phyloP scores from a whole-genome alignment of 257 asterid species.

The Agastache rugosa region DNA sequence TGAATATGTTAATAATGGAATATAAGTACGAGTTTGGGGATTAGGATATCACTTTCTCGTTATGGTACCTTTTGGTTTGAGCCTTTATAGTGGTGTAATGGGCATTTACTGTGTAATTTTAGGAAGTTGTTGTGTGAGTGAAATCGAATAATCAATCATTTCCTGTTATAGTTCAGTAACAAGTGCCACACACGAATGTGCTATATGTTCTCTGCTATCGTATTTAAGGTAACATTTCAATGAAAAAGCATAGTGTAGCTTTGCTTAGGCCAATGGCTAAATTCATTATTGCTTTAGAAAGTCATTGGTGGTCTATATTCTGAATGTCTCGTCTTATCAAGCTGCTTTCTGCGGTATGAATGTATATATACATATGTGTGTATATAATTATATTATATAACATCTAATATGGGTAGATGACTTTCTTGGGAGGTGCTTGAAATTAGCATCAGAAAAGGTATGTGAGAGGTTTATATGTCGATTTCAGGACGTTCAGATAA shows the following conservation, averaged over 20 bases:
- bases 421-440: background rate
- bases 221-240: background rate
- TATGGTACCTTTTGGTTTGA: background rate
- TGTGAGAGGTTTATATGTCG: background rate
- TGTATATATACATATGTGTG: background rate
- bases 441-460: constrained; percentile 14
- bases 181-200: background rate
- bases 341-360: constrained; percentile 6
- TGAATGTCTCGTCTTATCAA: background rate
- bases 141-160: background rate
- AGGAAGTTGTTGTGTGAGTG: background rate
- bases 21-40: constrained; percentile 22
- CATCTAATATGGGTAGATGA: constrained; percentile 10
- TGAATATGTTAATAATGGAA: constrained; percentile 26
- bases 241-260: constrained; percentile 1
- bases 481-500: constrained; percentile 8
- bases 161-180: background rate
- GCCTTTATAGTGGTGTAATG: constrained; percentile 8
- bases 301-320: constrained; percentile 6
- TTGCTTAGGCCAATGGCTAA: constrained; percentile 16
- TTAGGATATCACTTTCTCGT: constrained; percentile 20
- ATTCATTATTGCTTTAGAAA: background rate
- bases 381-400: background rate
- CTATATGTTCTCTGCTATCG: background rate
- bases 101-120: background rate